Conservation (phyloP, 257 asterid genomes). For the Leonotis leonurus region DNA sequence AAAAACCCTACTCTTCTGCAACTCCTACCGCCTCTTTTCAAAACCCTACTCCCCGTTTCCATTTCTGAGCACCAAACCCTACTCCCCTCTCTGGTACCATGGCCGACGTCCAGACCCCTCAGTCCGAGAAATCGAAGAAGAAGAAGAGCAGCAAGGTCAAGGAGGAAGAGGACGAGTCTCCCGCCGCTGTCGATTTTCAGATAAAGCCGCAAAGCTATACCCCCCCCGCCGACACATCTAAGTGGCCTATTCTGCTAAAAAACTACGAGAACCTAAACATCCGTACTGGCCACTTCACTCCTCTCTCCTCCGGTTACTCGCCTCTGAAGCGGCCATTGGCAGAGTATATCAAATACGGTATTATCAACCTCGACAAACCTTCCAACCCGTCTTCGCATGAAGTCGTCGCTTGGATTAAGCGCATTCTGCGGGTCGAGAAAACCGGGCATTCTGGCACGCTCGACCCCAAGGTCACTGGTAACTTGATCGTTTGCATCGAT, state of each 20-base stretch:
- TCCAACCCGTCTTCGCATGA: slow-evolving; percentile 92
- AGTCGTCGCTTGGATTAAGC: slow-evolving; percentile 93
- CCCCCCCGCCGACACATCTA: slow-evolving; percentile 72
- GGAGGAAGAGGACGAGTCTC: slow-evolving; percentile 19
- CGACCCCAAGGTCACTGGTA: slow-evolving; percentile 94
- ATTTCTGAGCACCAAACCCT: not conserved
- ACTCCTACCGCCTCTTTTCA: slow-evolving; percentile 1
- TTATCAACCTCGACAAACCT: slow-evolving; percentile 78
- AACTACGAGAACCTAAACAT: slow-evolving; percentile 79
- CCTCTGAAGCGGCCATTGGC: slow-evolving; percentile 74
- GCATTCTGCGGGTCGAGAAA: slow-evolving; percentile 77
- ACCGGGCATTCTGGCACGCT: slow-evolving; percentile 95
- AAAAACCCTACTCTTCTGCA: slow-evolving; percentile 35
- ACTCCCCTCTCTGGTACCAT: slow-evolving; percentile 31
- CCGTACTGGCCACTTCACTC: slow-evolving; percentile 95
- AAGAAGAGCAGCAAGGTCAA: slow-evolving; percentile 50
- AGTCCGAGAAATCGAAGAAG: slow-evolving; percentile 61
- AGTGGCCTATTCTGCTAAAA: slow-evolving; percentile 89
- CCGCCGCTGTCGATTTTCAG: slow-evolving; percentile 36
- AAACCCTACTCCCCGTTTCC: slow-evolving; percentile 2
- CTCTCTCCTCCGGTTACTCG: slow-evolving; percentile 76
- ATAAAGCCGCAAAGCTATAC: slow-evolving; percentile 83
- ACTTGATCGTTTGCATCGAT: slow-evolving; percentile 84
- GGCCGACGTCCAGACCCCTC: slow-evolving; percentile 59
- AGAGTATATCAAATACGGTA: slow-evolving; percentile 78